These are phyloP conservation scores for Hippophae rhamnoides DNA, from an alignment of 306 rosid genomes.

Conservation along the genomic window DNA sequence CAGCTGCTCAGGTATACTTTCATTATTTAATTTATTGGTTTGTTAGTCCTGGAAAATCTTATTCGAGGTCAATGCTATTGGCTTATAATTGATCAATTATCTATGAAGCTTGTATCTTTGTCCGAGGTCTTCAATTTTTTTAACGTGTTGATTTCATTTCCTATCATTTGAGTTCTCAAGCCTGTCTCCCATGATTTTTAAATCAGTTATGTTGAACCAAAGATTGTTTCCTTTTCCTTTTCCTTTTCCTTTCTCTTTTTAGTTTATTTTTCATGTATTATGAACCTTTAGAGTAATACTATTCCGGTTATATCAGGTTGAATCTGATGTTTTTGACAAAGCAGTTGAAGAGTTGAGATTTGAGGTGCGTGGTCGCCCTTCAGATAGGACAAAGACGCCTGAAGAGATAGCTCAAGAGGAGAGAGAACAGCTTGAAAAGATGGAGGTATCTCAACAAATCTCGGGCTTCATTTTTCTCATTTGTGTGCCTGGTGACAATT, in stretches of 20 bases:
- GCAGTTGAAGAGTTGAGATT: constrained; percentile 59
- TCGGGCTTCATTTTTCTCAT: neutral
- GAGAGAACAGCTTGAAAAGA: constrained; percentile 56
- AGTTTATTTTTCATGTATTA: neutral
- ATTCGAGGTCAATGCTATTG: neutral
- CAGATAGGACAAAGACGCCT: constrained; percentile 72
- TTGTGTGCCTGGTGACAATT: neutral
- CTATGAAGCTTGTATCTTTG: neutral
- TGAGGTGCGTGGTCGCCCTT: constrained; percentile 90
- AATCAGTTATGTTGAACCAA: neutral
- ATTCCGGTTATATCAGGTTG: constrained; percentile 51
- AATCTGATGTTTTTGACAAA: constrained; percentile 62
- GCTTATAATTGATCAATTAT: neutral
- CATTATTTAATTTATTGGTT: neutral
- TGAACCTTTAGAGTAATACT: constrained; percentile 6
- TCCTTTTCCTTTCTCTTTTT: neutral
- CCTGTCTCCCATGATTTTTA: neutral
- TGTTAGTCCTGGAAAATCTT: neutral
- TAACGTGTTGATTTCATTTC: neutral
- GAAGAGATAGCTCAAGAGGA: constrained; percentile 95
- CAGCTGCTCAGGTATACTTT: constrained; percentile 39
- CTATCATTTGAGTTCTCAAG: neutral
- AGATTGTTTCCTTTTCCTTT: neutral
- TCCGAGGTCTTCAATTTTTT: neutral
- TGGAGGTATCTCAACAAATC: constrained; percentile 51